Conservation (phyloP, 2,329 filamentous ascomycete genomes). For the Pseudogymnoascus sp. region DNA sequence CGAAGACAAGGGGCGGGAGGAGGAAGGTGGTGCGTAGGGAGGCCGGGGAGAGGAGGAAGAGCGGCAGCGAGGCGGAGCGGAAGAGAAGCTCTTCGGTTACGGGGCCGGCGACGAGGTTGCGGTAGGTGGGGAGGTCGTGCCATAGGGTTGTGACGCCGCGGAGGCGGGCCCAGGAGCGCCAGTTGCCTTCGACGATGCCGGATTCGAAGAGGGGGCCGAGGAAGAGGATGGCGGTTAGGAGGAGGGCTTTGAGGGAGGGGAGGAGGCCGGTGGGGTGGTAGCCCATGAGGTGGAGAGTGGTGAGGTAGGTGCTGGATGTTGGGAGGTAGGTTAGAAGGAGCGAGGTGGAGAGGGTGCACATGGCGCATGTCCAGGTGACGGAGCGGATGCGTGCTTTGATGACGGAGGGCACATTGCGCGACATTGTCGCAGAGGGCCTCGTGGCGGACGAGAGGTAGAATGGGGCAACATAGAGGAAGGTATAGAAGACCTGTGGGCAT, state of each 20-base stretch:
- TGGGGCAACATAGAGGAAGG: conserved; percentile 81
- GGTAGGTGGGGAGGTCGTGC: conserved; percentile 71
- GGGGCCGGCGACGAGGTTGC: conserved; percentile 81
- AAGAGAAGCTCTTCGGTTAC: conserved; percentile 92
- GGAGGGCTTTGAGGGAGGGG: conserved; percentile 58
- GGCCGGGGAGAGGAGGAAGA: conserved; percentile 62
- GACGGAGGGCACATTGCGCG: conserved; percentile 80
- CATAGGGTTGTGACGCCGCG: conserved; percentile 52
- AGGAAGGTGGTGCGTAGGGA: conserved; percentile 57
- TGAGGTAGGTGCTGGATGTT: conserved; percentile 42
- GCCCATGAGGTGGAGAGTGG: conserved; percentile 64
- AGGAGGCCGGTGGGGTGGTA: conserved; percentile 67
- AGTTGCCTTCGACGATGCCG: conserved; percentile 64
- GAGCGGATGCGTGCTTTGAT: conserved; percentile 80
- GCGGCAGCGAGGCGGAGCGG: conserved; percentile 75
- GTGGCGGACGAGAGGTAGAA: conserved; percentile 80
- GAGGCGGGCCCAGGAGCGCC: conserved; percentile 56
- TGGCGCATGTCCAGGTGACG: conserved; percentile 67
- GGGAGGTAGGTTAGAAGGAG: conserved; percentile 62
- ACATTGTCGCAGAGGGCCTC: conserved; percentile 69
- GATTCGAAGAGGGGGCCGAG: conserved; percentile 76
- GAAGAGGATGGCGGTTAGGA: conserved; percentile 73
- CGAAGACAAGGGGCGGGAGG: conserved; percentile 80
- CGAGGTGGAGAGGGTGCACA: conserved; percentile 61
- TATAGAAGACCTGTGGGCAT: conserved; percentile 60